These are phyloP conservation scores for Exophiala xenobiotica DNA, from an alignment of 2,329 filamentous ascomycete species.

Conservation along the genomic window DNA sequence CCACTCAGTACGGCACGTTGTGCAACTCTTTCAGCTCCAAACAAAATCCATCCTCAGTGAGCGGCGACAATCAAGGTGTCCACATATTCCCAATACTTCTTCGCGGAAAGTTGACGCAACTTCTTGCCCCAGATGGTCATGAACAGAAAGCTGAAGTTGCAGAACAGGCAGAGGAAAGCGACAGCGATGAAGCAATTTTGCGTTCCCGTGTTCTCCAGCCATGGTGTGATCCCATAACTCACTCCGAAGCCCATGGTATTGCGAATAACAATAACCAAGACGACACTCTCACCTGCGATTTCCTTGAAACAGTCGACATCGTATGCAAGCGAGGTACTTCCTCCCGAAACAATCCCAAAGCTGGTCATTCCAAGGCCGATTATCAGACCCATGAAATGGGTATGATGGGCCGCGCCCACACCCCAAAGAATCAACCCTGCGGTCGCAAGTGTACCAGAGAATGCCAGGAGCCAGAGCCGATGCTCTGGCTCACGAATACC, in stretches of 20 bases:
- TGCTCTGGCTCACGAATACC: conserved; percentile 34
- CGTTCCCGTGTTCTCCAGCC: conserved; percentile 13
- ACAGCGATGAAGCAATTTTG: conserved; percentile 15
- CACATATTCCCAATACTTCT: conserved; percentile 15
- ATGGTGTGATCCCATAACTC: conserved; percentile 20
- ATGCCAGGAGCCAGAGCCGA: conserved; percentile 29
- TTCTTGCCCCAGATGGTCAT: conserved; percentile 20
- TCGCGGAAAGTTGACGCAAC: conserved; percentile 13
- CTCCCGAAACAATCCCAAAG: conserved; percentile 41
- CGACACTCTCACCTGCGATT: conserved; percentile 50
- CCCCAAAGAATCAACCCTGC: conserved; percentile 52
- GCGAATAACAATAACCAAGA: conserved; percentile 50
- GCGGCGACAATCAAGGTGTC: conserved; percentile 11
- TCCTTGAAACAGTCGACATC: conserved; percentile 52
- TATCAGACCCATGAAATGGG: conserved; percentile 52
- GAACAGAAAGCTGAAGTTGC: conserved; percentile 18
- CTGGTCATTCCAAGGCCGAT: conserved; percentile 37
- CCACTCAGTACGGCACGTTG: neutral
- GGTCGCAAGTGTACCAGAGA: conserved; percentile 45
- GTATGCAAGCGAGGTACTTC: conserved; percentile 47
- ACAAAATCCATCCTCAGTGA: neutral
- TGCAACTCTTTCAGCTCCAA: neutral
- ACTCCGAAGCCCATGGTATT: conserved; percentile 49
- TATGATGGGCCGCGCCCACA: conserved; percentile 49
- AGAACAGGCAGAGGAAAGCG: conserved; percentile 14